Base-by-base conservation (phyloP, 2,329 filamentous ascomycete genomes). In the Microascus cirrosus region DNA sequence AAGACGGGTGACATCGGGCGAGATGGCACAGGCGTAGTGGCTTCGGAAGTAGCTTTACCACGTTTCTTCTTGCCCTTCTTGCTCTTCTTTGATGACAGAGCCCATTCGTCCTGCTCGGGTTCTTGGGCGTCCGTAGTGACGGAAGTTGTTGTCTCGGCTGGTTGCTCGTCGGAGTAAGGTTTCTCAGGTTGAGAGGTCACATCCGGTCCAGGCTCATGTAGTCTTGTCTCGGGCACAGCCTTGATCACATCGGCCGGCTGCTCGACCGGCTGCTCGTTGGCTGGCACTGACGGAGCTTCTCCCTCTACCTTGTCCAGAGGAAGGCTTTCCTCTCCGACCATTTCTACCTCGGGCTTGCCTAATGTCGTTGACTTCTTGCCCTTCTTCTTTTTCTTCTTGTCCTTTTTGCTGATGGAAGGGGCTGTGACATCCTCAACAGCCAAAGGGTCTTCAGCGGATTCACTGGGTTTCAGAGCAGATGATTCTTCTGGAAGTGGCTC, bases 311-410 rank as follows among this genome's bases (percentile, higher is more conserved):
- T 45, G 18, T 45, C 39, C 18, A n/a, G 39, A 18, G 39, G 1
- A 7, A 18, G 15, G 39, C 18, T 45, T 15, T n/a, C 7, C 13
- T 45, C 15, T 18, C 15, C 39, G 2, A 18, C 15, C n/a, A n/a
- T n/a, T n/a, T 15, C 39, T 45, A 18, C 39, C 7, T 45, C 18
- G 15, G n/a, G 2, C 6, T 45, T 18, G 15, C 15, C 18, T 45
- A 18, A 45, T 13, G 24, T 22, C 15, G n/a, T 22, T 15, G 25
- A 28, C 32, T 62, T 72, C 59, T n/a, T 45, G 39, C 18, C 39
- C 13, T 66, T 61, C 59, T 69, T 67, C 52, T 65, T 66, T 57
- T 65, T 67, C 51, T 65, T 67, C 51, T 68, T 67, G 60, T 63
- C 65, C 50, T 68, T 70, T 57, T 64, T 67, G 25, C 60, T 60